Percentiles rank a stretch among this genome's conserved stretches.
These are phyloP conservation scores for Keqinozyma sinolaborantium DNA, from an alignment of 1,139 yeast species.

Conservation along the genomic window DNA sequence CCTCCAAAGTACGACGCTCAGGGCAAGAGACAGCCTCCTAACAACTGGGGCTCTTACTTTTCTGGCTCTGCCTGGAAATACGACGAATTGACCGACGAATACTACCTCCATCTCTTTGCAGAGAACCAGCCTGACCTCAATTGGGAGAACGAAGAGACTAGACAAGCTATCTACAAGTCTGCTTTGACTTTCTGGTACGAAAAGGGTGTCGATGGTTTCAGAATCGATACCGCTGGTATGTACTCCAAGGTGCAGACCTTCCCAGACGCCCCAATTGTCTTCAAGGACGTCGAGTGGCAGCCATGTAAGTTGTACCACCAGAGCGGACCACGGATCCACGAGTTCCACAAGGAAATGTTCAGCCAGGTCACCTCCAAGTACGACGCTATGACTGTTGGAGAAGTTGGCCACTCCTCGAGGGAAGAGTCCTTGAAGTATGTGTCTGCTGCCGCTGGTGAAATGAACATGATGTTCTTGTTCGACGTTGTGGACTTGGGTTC, in stretches of 20 bases:
- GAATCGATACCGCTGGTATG: constrained; percentile 56
- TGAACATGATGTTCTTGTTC: constrained; percentile 53
- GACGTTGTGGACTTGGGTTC: constrained; percentile 45
- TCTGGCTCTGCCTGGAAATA: constrained; percentile 58
- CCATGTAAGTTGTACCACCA: constrained; percentile 30
- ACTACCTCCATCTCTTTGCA: constrained; percentile 54
- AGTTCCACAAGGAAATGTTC: constrained; percentile 54
- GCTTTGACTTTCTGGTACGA: constrained; percentile 56
- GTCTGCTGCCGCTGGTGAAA: constrained; percentile 45
- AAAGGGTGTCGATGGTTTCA: constrained; percentile 57
- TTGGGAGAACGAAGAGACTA: constrained; percentile 54
- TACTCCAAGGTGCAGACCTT: constrained; percentile 49
- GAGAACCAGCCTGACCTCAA: constrained; percentile 55
- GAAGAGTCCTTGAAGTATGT: constrained; percentile 46
- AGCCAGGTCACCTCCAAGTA: constrained; percentile 43
- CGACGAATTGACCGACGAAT: constrained; percentile 52
- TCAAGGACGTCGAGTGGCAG: constrained; percentile 41
- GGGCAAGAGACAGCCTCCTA: constrained; percentile 53
- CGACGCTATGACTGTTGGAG: constrained; percentile 59
- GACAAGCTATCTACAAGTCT: constrained; percentile 48
- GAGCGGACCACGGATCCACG: constrained; percentile 56
- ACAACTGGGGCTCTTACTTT: constrained; percentile 55
- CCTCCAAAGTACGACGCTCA: constrained; percentile 37
- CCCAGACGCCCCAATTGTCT: constrained; percentile 49
- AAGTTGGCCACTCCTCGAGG: constrained; percentile 43